phyloP scores from a whole-genome alignment of 208 protist species.

The Balamuthia mandrillaris region DNA sequence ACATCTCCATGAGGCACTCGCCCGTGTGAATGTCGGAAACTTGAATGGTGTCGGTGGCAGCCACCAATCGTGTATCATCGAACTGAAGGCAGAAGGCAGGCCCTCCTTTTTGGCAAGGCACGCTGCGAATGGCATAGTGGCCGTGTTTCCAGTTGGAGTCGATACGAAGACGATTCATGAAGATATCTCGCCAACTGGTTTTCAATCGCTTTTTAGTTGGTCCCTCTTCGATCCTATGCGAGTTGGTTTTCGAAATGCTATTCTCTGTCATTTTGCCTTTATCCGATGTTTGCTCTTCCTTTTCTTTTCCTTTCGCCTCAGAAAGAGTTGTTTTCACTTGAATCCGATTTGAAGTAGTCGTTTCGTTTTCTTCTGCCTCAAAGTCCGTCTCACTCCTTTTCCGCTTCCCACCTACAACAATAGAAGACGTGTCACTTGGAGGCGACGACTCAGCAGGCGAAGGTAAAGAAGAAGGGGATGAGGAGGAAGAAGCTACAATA shows the following conservation, averaged over 20 bases:
- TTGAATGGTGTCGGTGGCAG: conserved; percentile 22
- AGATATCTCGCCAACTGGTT: conserved; percentile 3
- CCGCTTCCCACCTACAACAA: no score
- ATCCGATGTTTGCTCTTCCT: background rate
- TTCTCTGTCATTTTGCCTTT: background rate
- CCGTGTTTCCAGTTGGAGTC: background rate
- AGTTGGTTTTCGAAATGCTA: background rate
- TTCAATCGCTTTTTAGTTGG: background rate
- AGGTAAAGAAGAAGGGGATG: background rate
- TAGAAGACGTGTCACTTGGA: no score
- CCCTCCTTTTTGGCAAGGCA: background rate
- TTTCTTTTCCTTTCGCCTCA: background rate
- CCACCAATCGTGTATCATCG: conserved; percentile 13
- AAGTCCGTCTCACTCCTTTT: background rate
- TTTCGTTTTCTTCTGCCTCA: background rate
- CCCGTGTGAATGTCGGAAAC: conserved; percentile 26
- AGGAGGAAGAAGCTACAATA: background rate
- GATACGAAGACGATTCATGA: conserved; percentile 2
- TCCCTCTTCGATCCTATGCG: background rate
- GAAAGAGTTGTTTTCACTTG: background rate
- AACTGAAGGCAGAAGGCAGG: conserved; percentile 34
- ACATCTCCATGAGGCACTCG: conserved; percentile 17
- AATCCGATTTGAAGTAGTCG: no score
- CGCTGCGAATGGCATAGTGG: background rate
- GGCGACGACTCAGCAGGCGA: background rate